Base-by-base conservation (phyloP, 331 rosid species). In the Phaseolus coccineus region DNA sequence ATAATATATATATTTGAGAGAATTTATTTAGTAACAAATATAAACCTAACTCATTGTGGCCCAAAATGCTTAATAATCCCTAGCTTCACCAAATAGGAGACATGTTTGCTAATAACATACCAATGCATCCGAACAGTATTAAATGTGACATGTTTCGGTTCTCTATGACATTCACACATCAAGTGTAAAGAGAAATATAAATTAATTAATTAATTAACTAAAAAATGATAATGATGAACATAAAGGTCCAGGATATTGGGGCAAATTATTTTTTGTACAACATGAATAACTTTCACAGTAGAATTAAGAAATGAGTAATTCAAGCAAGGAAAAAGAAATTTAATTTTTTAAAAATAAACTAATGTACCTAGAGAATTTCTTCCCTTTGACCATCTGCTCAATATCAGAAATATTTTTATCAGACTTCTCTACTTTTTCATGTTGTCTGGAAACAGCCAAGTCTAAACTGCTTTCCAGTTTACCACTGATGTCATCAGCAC, bases 281-380 rank as follows among this genome's bases (percentile, higher is more conserved):
- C 50, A 46, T 14, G 68, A 79, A 71, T 51, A 58, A 52, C 62
- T 35, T 76, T 6, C 65, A 79, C 31, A 30, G 39, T 14, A 63
- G 10, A 74, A 63, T 31, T 58, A 31, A 59, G 69, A 64, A 55
- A 64, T 39, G 65, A 80, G 42, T 42, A 70, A 79, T 52, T 62
- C 53, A 74, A 50, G 48, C 81, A 80, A 58, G 67, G 51, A 8
- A 40, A 9, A 6, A 13, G 61, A 24, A 69, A 70, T 59, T 1
- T 33, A 31, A 13, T 19, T 8, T 30, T 73, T 55, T 4, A 47
- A 19, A 7, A 71, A 39, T 81, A 53, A 76, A 80, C 30, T 73
- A 11, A 10, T 42, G 8, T 87, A 87, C 87, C 90, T 84, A 73
- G 90, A 80, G 69, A 87, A 84, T 5, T 35, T 84, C 62, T 63